Base-by-base conservation (phyloP, 148 eudicot species). In the Vaccinium darrowii region DNA sequence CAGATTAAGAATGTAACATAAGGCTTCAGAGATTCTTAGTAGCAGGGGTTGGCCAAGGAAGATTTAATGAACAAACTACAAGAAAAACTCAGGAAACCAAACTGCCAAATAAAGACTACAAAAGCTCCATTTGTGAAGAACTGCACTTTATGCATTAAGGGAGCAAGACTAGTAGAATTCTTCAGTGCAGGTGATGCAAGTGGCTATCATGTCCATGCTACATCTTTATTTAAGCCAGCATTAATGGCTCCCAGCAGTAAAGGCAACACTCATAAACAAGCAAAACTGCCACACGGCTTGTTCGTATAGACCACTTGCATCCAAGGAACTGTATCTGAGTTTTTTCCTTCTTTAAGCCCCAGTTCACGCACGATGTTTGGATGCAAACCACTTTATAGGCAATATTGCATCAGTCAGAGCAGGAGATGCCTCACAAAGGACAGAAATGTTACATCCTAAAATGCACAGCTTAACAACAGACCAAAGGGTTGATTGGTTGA, bases 151-250 rank as follows among this genome's bases (percentile, higher is more conserved):
- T 39, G 58, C 52, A 27, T 79, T 16, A 56, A 52, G 12, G 13
- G 12, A 33, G 50, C 56, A 79, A 79, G 62, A 53, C 39, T 78
- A 33, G 43, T 79, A 79, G n/a, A 79, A 9, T 79, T 56, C 23
- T 13, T 54, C 15, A 30, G 82, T 80, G 69, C 71, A 57, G 49
- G 33, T 78, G 62, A 27, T 23, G 81, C 60, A 23, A 23, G 60
- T 4, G 69, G 16, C 52, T 18, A 58, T 58, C 71, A 57, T 33
- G 27, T 30, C 67, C 36, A 19, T 58, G 71, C 36, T 71, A 79
- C 65, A 56, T 56, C 47, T 27, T 13, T 27, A 79, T 56, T 79
- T 49, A 54, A 79, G 81, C 67, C 81, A 78, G 23, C 62, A 79
- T 27, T 79, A 15, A 14, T 78, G 43, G 47, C 57, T 54, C 36